phyloP scores from a whole-genome alignment of 331 rosid species.

The Erythrophleum ivorense region DNA sequence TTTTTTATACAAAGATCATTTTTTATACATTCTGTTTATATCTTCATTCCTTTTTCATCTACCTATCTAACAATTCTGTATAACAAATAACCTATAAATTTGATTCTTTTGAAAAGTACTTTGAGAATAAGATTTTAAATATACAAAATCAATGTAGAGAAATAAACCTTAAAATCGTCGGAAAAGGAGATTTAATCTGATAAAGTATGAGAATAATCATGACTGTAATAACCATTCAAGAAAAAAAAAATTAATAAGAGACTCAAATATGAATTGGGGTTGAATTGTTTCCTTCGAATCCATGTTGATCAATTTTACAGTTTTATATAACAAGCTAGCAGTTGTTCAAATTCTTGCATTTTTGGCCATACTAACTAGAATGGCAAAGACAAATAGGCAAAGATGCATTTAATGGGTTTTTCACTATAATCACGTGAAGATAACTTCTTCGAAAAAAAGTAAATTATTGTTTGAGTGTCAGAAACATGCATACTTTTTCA shows the following conservation, averaged over 20 bases:
- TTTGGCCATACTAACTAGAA: slow-evolving; percentile 11
- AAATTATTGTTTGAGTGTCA: background rate
- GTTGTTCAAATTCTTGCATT: slow-evolving; percentile 9
- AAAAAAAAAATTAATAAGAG: too few species aligned
- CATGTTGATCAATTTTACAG: background rate
- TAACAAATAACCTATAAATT: background rate
- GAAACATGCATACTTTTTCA: background rate
- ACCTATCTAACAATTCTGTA: too few species aligned
- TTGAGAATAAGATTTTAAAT: background rate
- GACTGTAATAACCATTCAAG: background rate
- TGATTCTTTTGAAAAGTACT: background rate
- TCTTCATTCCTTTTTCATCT: too few species aligned
- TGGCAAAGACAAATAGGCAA: slow-evolving; percentile 38
- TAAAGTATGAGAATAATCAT: background rate
- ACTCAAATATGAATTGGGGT: slow-evolving; percentile 17
- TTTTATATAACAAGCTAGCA: background rate
- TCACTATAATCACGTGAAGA: slow-evolving; percentile 37
- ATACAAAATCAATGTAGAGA: background rate
- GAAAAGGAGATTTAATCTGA: background rate
- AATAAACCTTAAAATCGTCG: background rate
- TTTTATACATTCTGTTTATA: too few species aligned
- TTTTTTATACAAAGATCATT: too few species aligned
- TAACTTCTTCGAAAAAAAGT: background rate
- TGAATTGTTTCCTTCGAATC: background rate
- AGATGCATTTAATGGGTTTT: slow-evolving; percentile 14